Evolutionary conservation across 2,329 filamentous ascomycete species (phyloP).

Genomic region (Ramularia endophylla): DNA sequence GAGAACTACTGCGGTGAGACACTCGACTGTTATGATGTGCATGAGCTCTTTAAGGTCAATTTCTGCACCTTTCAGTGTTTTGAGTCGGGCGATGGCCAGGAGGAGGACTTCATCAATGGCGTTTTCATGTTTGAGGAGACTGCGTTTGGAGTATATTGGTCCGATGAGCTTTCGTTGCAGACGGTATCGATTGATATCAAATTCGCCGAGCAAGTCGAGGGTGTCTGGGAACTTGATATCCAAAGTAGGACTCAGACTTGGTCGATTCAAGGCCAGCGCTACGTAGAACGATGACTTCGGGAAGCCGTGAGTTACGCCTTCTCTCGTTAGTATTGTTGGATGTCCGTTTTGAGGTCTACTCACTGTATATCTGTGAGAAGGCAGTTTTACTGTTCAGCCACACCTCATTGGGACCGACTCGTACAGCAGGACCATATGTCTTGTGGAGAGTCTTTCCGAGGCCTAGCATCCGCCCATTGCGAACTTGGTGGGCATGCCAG

Average conservation of each 20-base stretch:
- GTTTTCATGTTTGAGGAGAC: constrained; percentile 11
- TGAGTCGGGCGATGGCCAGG: constrained; percentile 9
- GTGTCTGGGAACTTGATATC: constrained; percentile 10
- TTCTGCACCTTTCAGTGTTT: constrained; percentile 3
- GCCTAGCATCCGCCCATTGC: constrained; percentile 12
- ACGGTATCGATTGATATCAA: constrained; percentile 14
- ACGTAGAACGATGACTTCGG: constrained; percentile 16
- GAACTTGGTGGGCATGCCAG: constrained; percentile 16
- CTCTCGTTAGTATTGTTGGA: no score
- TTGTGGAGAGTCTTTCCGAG: constrained; percentile 27
- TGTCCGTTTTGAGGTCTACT: not conserved
- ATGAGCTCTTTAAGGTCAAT: constrained; percentile 16
- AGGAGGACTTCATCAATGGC: constrained; percentile 10
- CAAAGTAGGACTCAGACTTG: constrained; percentile 5
- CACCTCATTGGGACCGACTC: constrained; percentile 44
- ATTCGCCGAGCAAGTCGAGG: constrained; percentile 14
- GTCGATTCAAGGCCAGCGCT: constrained; percentile 11
- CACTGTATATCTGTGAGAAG: constrained; percentile 14
- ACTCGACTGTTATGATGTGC: constrained; percentile 18
- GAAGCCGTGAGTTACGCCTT: constrained; percentile 7
- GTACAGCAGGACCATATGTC: constrained; percentile 40
- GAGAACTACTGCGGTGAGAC: constrained; percentile 11
- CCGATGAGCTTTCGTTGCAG: constrained; percentile 14
- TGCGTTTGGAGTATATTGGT: constrained; percentile 11
- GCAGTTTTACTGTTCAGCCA: constrained; percentile 15